phyloP scores from a whole-genome alignment of 1,139 yeast species.

The Suhomyces ambrosiae region DNA sequence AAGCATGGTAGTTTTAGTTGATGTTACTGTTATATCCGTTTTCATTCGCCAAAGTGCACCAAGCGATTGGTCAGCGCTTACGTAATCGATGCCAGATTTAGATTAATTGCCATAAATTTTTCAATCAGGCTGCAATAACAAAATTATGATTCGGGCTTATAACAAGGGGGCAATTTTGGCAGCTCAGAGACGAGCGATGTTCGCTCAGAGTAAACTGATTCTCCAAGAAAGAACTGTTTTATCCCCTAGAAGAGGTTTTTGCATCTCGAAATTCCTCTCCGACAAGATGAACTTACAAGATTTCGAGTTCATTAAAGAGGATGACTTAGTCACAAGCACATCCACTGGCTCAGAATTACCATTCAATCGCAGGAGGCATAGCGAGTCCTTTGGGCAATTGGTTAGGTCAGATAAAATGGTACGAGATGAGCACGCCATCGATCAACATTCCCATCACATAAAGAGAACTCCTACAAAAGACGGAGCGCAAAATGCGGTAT shows the following conservation, averaged over 20 bases:
- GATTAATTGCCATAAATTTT: slow-evolving; percentile 3
- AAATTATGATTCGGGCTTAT: slow-evolving; percentile 3
- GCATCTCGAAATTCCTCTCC: not conserved
- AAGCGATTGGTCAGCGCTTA: slow-evolving; percentile 6
- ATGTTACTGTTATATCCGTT: slow-evolving; percentile 6
- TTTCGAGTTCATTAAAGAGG: slow-evolving; percentile 15
- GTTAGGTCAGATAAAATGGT: slow-evolving; percentile 42
- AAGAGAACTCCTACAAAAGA: slow-evolving; percentile 7
- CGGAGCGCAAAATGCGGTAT: slow-evolving; percentile 10
- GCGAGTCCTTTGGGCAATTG: slow-evolving; percentile 48
- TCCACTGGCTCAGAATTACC: slow-evolving; percentile 23
- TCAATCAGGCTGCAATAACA: slow-evolving; percentile 8
- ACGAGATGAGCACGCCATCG: slow-evolving; percentile 20
- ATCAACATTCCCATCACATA: slow-evolving; percentile 9
- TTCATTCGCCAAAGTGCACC: slow-evolving; percentile 11
- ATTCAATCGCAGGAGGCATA: slow-evolving; percentile 32
- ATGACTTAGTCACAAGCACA: not conserved
- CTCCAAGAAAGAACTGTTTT: not conserved
- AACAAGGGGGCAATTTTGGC: not conserved
- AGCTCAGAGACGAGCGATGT: not conserved
- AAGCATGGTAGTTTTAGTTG: slow-evolving; percentile 13
- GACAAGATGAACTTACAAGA: slow-evolving; percentile 12
- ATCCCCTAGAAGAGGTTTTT: not conserved
- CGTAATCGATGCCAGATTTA: slow-evolving; percentile 2
- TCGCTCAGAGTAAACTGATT: not conserved